A percentile compares a stretch with the other conserved stretches of the same genome.
These are phyloP conservation scores for Xylariaceae sp. DNA, from an alignment of 2,329 filamentous ascomycete species.

Conservation along the genomic window DNA sequence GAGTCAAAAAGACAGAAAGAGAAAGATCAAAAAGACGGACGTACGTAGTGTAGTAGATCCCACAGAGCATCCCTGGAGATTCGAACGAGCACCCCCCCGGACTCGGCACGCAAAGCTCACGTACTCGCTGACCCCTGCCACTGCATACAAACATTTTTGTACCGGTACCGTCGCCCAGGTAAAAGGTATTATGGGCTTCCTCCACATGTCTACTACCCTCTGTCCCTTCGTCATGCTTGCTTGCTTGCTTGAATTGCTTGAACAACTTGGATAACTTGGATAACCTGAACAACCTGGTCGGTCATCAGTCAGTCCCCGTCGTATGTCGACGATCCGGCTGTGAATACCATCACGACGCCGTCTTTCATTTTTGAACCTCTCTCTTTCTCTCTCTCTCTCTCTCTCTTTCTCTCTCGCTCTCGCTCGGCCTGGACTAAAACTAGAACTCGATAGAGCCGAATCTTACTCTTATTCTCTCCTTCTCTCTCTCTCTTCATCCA, in stretches of 20 bases:
- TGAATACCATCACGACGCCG: slow-evolving; percentile 28
- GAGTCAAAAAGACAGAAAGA: too few relatives aligned
- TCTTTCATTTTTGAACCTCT: slow-evolving; percentile 16
- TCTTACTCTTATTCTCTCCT: slow-evolving; percentile 3
- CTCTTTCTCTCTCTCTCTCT: too few relatives aligned
- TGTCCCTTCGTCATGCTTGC: slow-evolving; percentile 28
- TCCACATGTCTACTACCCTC: slow-evolving; percentile 31
- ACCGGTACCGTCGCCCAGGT: slow-evolving; percentile 33
- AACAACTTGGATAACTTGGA: too few relatives aligned
- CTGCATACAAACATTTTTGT: slow-evolving; percentile 34
- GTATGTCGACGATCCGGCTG: slow-evolving; percentile 29
- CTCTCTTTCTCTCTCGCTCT: too few relatives aligned
- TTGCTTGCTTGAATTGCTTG: neutral
- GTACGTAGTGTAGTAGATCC: neutral
- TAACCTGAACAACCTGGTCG: too few relatives aligned
- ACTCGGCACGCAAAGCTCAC: slow-evolving; percentile 27
- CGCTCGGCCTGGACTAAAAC: slow-evolving; percentile 15
- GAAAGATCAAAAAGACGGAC: too few relatives aligned
- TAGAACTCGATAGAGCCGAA: slow-evolving; percentile 21
- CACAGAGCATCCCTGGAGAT: slow-evolving; percentile 23
- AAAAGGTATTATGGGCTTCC: slow-evolving; percentile 22
- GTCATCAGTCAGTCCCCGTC: slow-evolving; percentile 11
- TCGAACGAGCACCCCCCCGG: slow-evolving; percentile 25
- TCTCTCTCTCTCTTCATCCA: slow-evolving; percentile 17
- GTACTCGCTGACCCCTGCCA: slow-evolving; percentile 31